Conservation (phyloP, 495 filamentous ascomycete species). For the Penicillium paxilli region DNA sequence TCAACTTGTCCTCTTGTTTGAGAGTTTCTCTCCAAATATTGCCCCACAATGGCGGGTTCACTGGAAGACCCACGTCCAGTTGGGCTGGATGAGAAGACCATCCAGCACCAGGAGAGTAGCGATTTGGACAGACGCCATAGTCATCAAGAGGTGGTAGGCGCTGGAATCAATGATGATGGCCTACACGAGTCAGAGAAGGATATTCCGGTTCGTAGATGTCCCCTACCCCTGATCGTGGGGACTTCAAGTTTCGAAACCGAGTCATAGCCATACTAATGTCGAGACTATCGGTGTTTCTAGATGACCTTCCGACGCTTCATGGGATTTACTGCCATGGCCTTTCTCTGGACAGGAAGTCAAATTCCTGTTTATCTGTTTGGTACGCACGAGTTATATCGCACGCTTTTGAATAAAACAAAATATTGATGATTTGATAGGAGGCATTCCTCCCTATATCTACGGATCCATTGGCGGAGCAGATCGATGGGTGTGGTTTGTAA, state of each 20-base stretch:
- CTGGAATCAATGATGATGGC: conserved; percentile 17
- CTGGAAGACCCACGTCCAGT: conserved; percentile 18
- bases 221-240: no score
- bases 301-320: conserved; percentile 59
- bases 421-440: conserved; percentile 35
- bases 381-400: conserved; percentile 8
- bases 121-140: conserved; percentile 19
- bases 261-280: conserved; percentile 5
- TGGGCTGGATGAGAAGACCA: conserved; percentile 28
- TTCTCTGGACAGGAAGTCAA: conserved; percentile 66
- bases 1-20: background rate
- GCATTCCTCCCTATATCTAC: conserved; percentile 65
- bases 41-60: conserved; percentile 17
- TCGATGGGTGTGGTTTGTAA: conserved; percentile 71
- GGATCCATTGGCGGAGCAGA: conserved; percentile 63
- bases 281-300: conserved; percentile 35
- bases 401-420: background rate
- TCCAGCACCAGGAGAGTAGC: conserved; percentile 13
- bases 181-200: conserved; percentile 24
- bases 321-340: conserved; percentile 63
- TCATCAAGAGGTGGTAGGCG: conserved; percentile 25
- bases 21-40: background rate
- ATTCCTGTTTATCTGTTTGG: conserved; percentile 65
- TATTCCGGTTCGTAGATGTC: conserved; percentile 13
- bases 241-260: no score